Base-by-base conservation (phyloP, 768 basidiomycete genomes). In the Lepiota venenata region DNA sequence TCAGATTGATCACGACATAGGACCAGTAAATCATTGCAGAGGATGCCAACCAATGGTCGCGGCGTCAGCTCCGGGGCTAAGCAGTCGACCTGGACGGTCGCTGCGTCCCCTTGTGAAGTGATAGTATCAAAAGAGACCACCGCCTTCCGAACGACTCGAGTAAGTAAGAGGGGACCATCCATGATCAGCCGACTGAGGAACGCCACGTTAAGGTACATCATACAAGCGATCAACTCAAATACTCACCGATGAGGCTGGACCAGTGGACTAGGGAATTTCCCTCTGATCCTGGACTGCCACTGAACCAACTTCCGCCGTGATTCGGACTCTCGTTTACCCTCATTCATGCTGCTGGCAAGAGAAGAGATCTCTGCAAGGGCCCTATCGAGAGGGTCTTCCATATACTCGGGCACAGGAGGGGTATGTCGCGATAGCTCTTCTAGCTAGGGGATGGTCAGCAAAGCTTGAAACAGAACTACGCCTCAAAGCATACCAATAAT, bases 281-380 rank as follows among this genome's bases (percentile, higher is more conserved):
- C 91, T 37, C 87, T 79, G 62, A 99, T 98, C 61, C 92, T 80
- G 35, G 85, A 64, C 71, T 94, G 93, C 91, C 91, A 94, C 64
- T 89, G 84, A 15, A 98, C 90, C 21, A 98, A 82, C 64, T 93
- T 91, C 43, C 87, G 81, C 18, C 97, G 80, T 1, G 91, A 94
- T 71, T 99, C 97, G 2, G 93, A 81, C 61, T 98, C 95, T 1
- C 97, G 84, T 69, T 98, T 98, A 58, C 93, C 93, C 72, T 99
- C 97, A 68, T 99, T 99, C 91, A 99, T 97, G 63, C 91, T 90
- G 47, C 84, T 91, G 2, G 97, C 94, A 47, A 98, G 71, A 11
- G 83, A 82, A 1, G 93, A 83, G 60, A 98, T 97, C 71, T 96
- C 92, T 16, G 83, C 75, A 41, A 97, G 70, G 5, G 95, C 95